A percentile compares a stretch with the other conserved stretches of the same genome.
These are phyloP conservation scores for Penicillium macrosclerotiorum DNA, from an alignment of 495 filamentous ascomycete species.

Conservation along the genomic window DNA sequence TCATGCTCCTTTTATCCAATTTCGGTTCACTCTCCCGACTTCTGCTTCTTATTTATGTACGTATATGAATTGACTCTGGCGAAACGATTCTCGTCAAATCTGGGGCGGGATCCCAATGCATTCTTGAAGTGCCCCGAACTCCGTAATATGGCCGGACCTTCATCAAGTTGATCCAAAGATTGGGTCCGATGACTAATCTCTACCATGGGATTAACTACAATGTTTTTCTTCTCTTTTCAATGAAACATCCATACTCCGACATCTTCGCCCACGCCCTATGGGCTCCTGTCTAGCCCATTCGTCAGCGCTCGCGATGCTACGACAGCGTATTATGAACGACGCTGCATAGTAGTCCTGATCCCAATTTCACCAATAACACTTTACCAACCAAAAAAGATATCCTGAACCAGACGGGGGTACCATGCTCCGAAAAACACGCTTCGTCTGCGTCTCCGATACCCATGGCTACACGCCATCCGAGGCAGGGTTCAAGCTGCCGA, in stretches of 20 bases:
- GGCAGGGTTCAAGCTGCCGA: conserved; percentile 52
- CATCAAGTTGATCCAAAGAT: conserved; percentile 12
- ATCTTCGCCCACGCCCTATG: conserved; percentile 6
- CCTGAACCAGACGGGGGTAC: too few relatives aligned
- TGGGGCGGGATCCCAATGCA: neutral
- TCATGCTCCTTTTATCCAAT: too few relatives aligned
- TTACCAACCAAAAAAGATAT: too few relatives aligned
- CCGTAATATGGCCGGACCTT: conserved; percentile 5
- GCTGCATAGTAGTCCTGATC: conserved; percentile 1
- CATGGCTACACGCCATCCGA: conserved; percentile 54
- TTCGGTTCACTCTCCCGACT: too few relatives aligned
- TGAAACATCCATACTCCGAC: neutral
- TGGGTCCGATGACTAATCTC: conserved; percentile 33
- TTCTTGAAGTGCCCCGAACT: too few relatives aligned
- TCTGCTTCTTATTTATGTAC: too few relatives aligned
- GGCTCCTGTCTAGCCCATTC: conserved; percentile 7
- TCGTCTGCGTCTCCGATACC: conserved; percentile 63
- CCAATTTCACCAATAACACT: neutral
- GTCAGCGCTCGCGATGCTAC: neutral
- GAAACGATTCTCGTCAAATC: neutral
- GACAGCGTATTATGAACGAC: neutral
- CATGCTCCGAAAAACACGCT: conserved; percentile 49
- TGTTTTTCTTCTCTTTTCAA: conserved; percentile 6
- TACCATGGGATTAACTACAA: conserved; percentile 27
- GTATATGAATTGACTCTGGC: too few relatives aligned